Conservation (phyloP, 371 early-diverging fungal species). For the Saksenaea vasiformis region DNA sequence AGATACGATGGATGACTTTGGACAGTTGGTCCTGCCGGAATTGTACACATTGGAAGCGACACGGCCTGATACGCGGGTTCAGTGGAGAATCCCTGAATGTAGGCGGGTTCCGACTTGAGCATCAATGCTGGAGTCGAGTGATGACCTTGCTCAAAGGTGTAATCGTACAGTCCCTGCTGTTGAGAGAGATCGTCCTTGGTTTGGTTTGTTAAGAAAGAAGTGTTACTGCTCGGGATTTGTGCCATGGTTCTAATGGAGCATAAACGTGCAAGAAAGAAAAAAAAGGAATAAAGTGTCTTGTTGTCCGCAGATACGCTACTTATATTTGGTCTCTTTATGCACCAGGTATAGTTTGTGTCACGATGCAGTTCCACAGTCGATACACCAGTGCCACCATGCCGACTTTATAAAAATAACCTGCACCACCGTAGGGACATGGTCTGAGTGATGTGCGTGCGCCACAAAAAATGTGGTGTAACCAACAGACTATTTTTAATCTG, state of each 20-base stretch:
- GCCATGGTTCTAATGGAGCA: neutral
- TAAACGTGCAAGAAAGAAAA: neutral
- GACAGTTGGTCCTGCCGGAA: neutral
- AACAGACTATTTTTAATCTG: neutral
- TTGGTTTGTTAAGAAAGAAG: neutral
- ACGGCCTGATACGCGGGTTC: neutral
- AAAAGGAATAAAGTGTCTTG: neutral
- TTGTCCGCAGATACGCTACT: neutral
- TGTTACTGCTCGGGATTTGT: neutral
- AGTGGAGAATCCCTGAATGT: neutral
- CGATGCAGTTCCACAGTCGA: neutral
- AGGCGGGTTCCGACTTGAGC: neutral
- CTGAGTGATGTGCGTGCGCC: neutral
- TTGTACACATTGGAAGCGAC: neutral
- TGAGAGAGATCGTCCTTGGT: neutral
- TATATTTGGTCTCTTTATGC: neutral
- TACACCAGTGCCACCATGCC: neutral
- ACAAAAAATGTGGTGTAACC: neutral
- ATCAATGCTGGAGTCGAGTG: neutral
- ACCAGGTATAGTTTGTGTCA: neutral
- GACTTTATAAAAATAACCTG: neutral
- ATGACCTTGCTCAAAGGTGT: neutral
- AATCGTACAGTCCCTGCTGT: neutral
- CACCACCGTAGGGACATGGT: neutral
- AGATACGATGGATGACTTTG: neutral